Percentiles rank a stretch among this genome's conserved stretches.
These are phyloP conservation scores for Clitocybe nebularis DNA, from an alignment of 1,284 basidiomycete species.

Conservation along the genomic window DNA sequence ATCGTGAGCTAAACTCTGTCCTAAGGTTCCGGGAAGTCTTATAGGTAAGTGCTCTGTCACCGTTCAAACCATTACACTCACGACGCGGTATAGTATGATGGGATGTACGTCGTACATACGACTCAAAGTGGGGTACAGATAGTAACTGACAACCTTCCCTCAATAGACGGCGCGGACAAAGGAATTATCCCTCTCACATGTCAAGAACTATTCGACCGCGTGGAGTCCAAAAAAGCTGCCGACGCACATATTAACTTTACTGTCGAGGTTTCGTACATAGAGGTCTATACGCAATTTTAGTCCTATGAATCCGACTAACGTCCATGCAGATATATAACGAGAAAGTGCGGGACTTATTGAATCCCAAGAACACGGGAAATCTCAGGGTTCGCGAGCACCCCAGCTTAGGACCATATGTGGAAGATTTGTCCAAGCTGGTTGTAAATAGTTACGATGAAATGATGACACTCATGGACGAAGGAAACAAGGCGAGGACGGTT, in stretches of 20 bases:
- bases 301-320: constrained; percentile 7
- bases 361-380: constrained; percentile 96
- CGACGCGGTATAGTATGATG: constrained; percentile 84
- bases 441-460: constrained; percentile 92
- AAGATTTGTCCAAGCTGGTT: constrained; percentile 91
- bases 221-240: constrained; percentile 58
- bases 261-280: constrained; percentile 97
- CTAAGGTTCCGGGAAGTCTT: constrained; percentile 85
- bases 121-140: constrained; percentile 16
- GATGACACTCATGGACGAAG: constrained; percentile 99
- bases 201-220: constrained; percentile 85
- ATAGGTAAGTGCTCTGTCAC: constrained; percentile 54
- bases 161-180: constrained; percentile 87
- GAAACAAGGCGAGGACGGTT: constrained; percentile 96
- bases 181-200: constrained; percentile 97
- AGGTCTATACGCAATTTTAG: constrained; percentile 42
- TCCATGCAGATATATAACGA: constrained; percentile 87
- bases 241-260: constrained; percentile 79
- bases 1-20: constrained; percentile 12
- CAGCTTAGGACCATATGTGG: constrained; percentile 92
- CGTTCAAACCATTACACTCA: constrained; percentile 11
- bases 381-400: constrained; percentile 97
- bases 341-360: constrained; percentile 95
- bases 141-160: constrained; percentile 6
- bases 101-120: constrained; percentile 74